A percentile compares a stretch with the other conserved stretches of the same genome.
phyloP scores from a whole-genome alignment of 805 yeast species.

The Candida cerambycidarum region DNA sequence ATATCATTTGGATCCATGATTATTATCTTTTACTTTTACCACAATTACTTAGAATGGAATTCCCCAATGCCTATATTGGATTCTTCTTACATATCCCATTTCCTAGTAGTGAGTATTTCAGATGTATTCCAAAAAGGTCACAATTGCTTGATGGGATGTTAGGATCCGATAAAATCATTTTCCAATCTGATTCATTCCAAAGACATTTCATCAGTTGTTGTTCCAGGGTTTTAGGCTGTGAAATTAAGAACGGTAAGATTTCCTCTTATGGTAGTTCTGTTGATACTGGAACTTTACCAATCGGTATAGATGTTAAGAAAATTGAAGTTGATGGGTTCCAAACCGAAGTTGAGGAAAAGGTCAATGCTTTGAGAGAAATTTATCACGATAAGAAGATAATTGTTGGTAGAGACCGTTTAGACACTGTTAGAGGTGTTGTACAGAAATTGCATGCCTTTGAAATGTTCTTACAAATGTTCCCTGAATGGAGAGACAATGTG shows the following conservation, averaged over 20 bases:
- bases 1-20: conserved; percentile 90
- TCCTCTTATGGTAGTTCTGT: conserved; percentile 77
- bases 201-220: conserved; percentile 92
- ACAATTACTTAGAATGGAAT: conserved; percentile 73
- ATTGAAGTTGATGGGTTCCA: conserved; percentile 64
- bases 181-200: conserved; percentile 83
- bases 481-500: conserved; percentile 86
- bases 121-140: conserved; percentile 81
- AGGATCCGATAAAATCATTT: conserved; percentile 83
- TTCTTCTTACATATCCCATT: conserved; percentile 88
- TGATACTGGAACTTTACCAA: conserved; percentile 73
- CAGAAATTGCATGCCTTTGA: conserved; percentile 93
- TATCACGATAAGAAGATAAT: conserved; percentile 72
- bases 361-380: conserved; percentile 59
- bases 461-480: conserved; percentile 82
- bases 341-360: conserved; percentile 56
- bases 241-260: conserved; percentile 56
- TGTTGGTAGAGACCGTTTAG: conserved; percentile 92
- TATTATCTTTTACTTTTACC: conserved; percentile 82
- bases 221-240: conserved; percentile 82
- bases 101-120: conserved; percentile 91
- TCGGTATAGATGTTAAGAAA: conserved; percentile 79
- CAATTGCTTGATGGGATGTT: conserved; percentile 86
- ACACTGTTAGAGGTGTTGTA: conserved; percentile 87
- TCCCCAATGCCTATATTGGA: conserved; percentile 73